phyloP scores from a whole-genome alignment of 2,329 filamentous ascomycete species.

The Incumbomyces delicatus region DNA sequence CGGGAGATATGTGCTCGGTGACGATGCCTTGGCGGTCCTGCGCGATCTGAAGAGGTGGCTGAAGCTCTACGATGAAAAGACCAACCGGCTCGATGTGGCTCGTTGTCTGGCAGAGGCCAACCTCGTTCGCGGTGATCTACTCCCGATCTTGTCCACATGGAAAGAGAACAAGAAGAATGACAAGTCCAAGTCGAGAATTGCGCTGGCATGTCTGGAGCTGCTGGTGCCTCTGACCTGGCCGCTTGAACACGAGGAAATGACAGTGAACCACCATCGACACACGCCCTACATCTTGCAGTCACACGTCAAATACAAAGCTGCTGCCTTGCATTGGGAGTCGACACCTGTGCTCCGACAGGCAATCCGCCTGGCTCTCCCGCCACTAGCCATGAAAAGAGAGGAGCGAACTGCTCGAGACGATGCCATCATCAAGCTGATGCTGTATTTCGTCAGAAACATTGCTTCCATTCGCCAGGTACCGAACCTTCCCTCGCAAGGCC shows the following conservation, averaged over 20 bases:
- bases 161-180: slow-evolving; percentile 61
- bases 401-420: slow-evolving; percentile 75
- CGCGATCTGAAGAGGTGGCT: slow-evolving; percentile 94
- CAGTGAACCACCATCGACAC: slow-evolving; percentile 85
- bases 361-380: slow-evolving; percentile 70
- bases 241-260: slow-evolving; percentile 76
- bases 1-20: slow-evolving; percentile 77
- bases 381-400: slow-evolving; percentile 67
- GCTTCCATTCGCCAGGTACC: slow-evolving; percentile 70
- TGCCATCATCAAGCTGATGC: slow-evolving; percentile 78
- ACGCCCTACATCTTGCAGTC: slow-evolving; percentile 79
- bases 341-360: slow-evolving; percentile 69
- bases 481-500: slow-evolving; percentile 67
- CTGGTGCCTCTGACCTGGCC: slow-evolving; percentile 93
- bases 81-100: slow-evolving; percentile 88
- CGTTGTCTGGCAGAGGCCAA: slow-evolving; percentile 87
- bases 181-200: slow-evolving; percentile 66
- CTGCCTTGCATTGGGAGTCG: slow-evolving; percentile 73
- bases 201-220: slow-evolving; percentile 78
- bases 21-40: slow-evolving; percentile 83
- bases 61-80: slow-evolving; percentile 85
- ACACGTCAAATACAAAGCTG: slow-evolving; percentile 81
- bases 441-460: slow-evolving; percentile 85
- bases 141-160: slow-evolving; percentile 82
- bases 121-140: slow-evolving; percentile 76